A percentile compares a stretch with the other conserved stretches of the same genome.
Evolutionary conservation across 805 yeast species (phyloP).

Genomic region (Komagataella kurtzmanii): DNA sequence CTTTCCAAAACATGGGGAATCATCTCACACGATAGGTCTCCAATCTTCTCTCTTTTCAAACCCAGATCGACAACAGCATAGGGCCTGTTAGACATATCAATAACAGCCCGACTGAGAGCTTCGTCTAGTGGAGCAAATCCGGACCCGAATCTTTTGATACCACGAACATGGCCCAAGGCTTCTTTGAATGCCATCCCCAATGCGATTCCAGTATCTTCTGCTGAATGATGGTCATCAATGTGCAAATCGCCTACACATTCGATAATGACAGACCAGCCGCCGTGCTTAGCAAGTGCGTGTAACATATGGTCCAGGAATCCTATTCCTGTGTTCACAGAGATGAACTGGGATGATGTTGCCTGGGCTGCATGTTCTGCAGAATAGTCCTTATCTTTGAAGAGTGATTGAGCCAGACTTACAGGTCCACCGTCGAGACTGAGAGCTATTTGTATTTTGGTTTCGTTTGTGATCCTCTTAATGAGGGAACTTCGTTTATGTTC

Average conservation of each 20-base stretch:
- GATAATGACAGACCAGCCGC: slow-evolving; percentile 87
- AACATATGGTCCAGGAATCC: slow-evolving; percentile 97
- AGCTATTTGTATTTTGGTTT: slow-evolving; percentile 83
- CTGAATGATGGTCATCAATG: slow-evolving; percentile 94
- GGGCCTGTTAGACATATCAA: slow-evolving; percentile 88
- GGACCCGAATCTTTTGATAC: slow-evolving; percentile 83
- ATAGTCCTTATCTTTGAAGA: slow-evolving; percentile 25
- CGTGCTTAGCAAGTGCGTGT: slow-evolving; percentile 91
- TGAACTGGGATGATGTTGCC: slow-evolving; percentile 54
- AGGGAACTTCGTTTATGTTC: slow-evolving; percentile 23
- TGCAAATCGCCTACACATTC: slow-evolving; percentile 91
- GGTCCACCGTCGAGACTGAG: slow-evolving; percentile 76
- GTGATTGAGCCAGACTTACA: slow-evolving; percentile 47
- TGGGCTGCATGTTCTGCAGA: slow-evolving; percentile 51
- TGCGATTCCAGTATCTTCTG: slow-evolving; percentile 92
- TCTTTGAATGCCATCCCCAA: slow-evolving; percentile 80
- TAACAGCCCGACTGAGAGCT: slow-evolving; percentile 91
- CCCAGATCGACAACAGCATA: slow-evolving; percentile 85
- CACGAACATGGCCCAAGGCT: slow-evolving; percentile 81
- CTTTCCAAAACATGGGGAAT: slow-evolving; percentile 94
- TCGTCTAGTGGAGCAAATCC: slow-evolving; percentile 97
- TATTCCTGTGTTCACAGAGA: slow-evolving; percentile 78
- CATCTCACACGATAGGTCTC: slow-evolving; percentile 90
- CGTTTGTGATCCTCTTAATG: slow-evolving; percentile 71
- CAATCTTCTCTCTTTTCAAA: slow-evolving; percentile 82